Base-by-base conservation (phyloP, 2,329 filamentous ascomycete species). In the Talaromyces rugulosus region DNA sequence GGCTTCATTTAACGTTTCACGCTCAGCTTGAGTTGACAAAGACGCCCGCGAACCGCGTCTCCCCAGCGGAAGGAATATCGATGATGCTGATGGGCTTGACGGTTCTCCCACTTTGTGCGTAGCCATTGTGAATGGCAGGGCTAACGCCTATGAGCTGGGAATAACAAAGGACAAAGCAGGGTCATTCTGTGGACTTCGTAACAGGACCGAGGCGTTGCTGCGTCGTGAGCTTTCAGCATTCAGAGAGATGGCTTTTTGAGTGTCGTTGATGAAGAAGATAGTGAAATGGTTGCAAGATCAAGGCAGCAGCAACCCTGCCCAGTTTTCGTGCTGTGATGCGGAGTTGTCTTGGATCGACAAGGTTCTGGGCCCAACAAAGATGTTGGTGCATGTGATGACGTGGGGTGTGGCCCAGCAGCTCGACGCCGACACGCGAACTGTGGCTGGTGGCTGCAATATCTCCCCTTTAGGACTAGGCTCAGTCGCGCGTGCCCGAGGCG, bases 1-100 rank as follows among this genome's bases (percentile, higher is more conserved):
- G 18, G 89, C 85, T 65, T 91, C 86, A 36, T 90, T 87, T 42
- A 94, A 82, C 62, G 90, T 88, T 65, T 92, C 89, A 71, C 86
- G 89, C 73, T 93, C 89, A 47, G 86, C 77, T 56, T 84, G 82
- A 1, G 81, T 77, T 28, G 79, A 77, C 16, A 82, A 65, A 28
- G 86, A 87, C 23, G 75, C 74, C 40, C 78, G 72, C 27, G 83
- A 85, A n/a, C 75, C 78, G 56, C 80, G 77, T 63, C 75, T 74
- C 47, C 77, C 77, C 42, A 80, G 74, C 11, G 78, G 77, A 51
- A 80, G 72, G 62, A 79, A 77, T 42, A 77, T 71, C 11, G 79
- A 77, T 28, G 79, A 80, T 28, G 74, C 71, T 30, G 78, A 78
- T 40, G 78, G 78, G 66, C 79, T 81, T 18, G 74, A 69, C 31